Evolutionary conservation across 1,284 basidiomycete species (phyloP).

Genomic region (Takashimella tepidaria): DNA sequence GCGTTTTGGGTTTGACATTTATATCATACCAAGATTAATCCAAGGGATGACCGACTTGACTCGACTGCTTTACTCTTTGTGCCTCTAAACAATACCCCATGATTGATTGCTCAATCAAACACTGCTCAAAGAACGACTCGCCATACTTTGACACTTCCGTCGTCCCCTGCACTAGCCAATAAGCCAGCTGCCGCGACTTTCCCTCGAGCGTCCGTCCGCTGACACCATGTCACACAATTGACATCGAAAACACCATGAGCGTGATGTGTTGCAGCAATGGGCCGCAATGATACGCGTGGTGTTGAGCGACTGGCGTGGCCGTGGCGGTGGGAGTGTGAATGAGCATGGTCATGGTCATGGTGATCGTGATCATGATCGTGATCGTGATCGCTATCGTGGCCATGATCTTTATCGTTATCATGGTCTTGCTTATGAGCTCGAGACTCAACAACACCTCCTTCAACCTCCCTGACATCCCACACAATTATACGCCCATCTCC

Average conservation of each 20-base stretch:
- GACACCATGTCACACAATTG: conserved; percentile 54
- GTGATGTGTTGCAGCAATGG: background rate
- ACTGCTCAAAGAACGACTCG: no score
- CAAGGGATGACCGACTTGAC: no score
- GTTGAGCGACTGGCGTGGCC: background rate
- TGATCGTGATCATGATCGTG: background rate
- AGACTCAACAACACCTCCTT: conserved; percentile 3
- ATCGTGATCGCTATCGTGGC: conserved; percentile 9
- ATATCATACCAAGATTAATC: no score
- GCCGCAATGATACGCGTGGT: background rate
- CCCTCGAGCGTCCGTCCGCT: conserved; percentile 27
- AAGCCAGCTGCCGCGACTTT: conserved; percentile 28
- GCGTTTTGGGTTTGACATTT: no score
- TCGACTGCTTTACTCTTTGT: no score
- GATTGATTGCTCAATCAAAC: no score
- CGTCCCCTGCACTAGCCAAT: conserved; percentile 55
- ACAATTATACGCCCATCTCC: conserved; percentile 56
- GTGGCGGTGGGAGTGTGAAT: background rate
- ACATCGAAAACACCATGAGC: conserved; percentile 52
- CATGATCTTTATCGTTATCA: conserved; percentile 4
- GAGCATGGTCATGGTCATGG: background rate
- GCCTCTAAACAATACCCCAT: no score
- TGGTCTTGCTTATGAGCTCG: conserved; percentile 2
- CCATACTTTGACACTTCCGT: conserved; percentile 55
- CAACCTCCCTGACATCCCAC: conserved; percentile 46